phyloP scores from a whole-genome alignment of 192 early-diverging fungal species.

The Kickxella alabastrina region DNA sequence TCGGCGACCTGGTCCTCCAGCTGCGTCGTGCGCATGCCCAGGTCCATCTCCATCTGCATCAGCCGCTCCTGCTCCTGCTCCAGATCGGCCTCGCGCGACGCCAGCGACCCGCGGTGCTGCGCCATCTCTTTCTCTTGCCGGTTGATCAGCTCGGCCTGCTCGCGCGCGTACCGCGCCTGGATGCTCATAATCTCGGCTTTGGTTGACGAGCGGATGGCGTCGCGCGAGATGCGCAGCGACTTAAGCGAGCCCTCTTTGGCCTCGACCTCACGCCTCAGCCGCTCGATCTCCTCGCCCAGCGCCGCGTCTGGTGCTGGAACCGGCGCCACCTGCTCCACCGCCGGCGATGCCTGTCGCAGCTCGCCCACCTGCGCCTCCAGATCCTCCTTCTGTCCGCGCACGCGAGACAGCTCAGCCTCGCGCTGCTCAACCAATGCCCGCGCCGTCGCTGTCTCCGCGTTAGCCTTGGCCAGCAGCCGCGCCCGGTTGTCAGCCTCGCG shows the following conservation, averaged over 20 bases:
- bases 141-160: conserved; percentile 34
- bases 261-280: conserved; percentile 37
- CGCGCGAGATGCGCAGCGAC: conserved; percentile 48
- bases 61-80: conserved; percentile 47
- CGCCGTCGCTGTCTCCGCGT: conserved; percentile 40
- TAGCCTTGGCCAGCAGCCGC: conserved; percentile 31
- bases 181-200: conserved; percentile 50
- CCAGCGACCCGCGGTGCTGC: conserved; percentile 29
- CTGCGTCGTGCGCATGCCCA: conserved; percentile 37
- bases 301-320: conserved; percentile 29
- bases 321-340: conserved; percentile 16
- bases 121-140: conserved; percentile 34
- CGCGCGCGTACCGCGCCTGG: conserved; percentile 43
- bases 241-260: conserved; percentile 47
- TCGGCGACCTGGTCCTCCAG: conserved; percentile 45
- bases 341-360: conserved; percentile 17
- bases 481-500: conserved; percentile 31
- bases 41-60: conserved; percentile 50
- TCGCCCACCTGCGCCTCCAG: conserved; percentile 38
- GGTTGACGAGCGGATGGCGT: conserved; percentile 41
- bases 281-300: conserved; percentile 42
- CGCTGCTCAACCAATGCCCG: conserved; percentile 30
- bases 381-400: conserved; percentile 47
- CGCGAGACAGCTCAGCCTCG: conserved; percentile 45
- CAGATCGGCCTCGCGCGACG: conserved; percentile 32